Conservation (phyloP, 2,329 filamentous ascomycete genomes). For the Xylogone sp. region DNA sequence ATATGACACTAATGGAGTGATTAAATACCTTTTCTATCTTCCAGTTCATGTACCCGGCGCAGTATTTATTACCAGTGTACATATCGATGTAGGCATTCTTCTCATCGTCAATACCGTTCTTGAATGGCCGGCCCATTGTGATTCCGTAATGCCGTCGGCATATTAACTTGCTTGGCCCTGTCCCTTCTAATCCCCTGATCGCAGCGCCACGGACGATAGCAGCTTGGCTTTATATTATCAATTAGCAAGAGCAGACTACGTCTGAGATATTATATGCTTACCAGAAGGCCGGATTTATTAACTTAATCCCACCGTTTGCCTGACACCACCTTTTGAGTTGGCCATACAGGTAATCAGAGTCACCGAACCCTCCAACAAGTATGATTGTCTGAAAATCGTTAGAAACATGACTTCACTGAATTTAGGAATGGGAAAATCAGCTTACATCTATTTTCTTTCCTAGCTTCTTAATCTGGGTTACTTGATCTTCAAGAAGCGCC, state of each 20-base stretch:
- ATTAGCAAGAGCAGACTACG: too few species aligned
- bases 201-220: constrained; percentile 16
- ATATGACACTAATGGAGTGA: too few species aligned
- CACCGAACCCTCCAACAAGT: not conserved
- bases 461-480: not conserved
- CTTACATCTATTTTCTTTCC: not conserved
- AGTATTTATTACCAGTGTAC: not conserved
- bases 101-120: not conserved
- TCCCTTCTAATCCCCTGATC: not conserved
- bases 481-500: not conserved
- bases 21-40: not conserved
- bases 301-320: not conserved
- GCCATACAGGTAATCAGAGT: not conserved
- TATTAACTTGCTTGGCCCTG: not conserved
- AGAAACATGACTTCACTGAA: too few species aligned
- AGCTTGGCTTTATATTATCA: constrained; percentile 15
- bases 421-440: not conserved
- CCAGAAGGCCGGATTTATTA: not conserved
- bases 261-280: not conserved
- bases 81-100: not conserved
- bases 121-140: not conserved
- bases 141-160: not conserved
- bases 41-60: not conserved
- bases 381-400: not conserved
- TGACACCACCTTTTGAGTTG: not conserved